Conservation (phyloP, 345 rosid species). For the Pelargonium nanum region DNA sequence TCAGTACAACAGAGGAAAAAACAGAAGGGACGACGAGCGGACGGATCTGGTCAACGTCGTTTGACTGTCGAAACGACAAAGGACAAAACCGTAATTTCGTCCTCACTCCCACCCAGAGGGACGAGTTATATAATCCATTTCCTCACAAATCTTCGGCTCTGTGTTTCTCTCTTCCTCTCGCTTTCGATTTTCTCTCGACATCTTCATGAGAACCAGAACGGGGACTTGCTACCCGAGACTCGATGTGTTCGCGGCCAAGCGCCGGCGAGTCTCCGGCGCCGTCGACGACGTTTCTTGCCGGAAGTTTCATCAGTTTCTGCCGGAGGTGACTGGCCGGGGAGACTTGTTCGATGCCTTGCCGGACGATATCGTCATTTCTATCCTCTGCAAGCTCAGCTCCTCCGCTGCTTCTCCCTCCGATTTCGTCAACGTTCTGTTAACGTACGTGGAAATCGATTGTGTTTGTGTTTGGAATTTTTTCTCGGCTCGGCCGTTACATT, state of each 20-base stretch:
- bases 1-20: too few relatives aligned
- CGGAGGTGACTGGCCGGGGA: constrained; percentile 9
- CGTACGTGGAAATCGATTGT: constrained; percentile 31
- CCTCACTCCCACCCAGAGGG: background rate
- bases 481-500: background rate
- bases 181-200: too few relatives aligned
- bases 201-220: constrained; percentile 45
- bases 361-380: constrained; percentile 64
- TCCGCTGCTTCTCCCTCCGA: constrained; percentile 55
- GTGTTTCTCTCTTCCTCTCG: background rate
- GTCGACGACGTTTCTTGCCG: constrained; percentile 18
- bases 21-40: too few relatives aligned
- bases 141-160: background rate
- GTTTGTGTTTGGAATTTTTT: background rate
- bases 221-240: constrained; percentile 36
- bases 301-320: constrained; percentile 30
- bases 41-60: constrained; percentile 35
- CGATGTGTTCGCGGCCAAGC: constrained; percentile 8
- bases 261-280: constrained; percentile 13
- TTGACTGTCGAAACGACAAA: constrained; percentile 39
- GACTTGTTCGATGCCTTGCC: constrained; percentile 64
- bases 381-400: constrained; percentile 55
- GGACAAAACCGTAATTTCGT: constrained; percentile 21
- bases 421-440: constrained; percentile 51
- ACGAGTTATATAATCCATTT: background rate